Percentiles rank a stretch among this genome's conserved stretches.
Evolutionary conservation across 2,329 filamentous ascomycete genomes (phyloP).

Genomic region (Alternaria sp.): DNA sequence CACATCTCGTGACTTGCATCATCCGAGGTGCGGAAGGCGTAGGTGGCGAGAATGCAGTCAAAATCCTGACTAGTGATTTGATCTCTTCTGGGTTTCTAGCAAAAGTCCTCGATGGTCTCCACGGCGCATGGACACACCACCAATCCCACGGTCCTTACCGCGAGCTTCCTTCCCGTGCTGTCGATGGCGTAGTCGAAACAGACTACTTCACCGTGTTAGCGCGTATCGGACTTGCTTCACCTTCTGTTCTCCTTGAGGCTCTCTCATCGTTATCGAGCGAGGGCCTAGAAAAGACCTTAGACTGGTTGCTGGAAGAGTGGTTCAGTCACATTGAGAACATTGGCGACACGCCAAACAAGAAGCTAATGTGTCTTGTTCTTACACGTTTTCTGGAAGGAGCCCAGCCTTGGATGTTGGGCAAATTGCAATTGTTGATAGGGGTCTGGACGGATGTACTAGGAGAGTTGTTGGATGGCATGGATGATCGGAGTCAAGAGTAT

Average conservation of each 20-base stretch:
- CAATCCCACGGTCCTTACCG: conserved; percentile 79
- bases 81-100: conserved; percentile 67
- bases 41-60: conserved; percentile 61
- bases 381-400: conserved; percentile 74
- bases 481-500: conserved; percentile 54
- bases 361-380: conserved; percentile 76
- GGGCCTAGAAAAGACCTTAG: conserved; percentile 46
- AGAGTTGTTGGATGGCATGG: conserved; percentile 70
- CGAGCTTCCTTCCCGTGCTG: conserved; percentile 69
- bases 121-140: conserved; percentile 62
- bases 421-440: conserved; percentile 75
- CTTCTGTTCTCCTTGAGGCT: conserved; percentile 69
- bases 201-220: conserved; percentile 87
- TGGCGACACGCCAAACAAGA: conserved; percentile 70
- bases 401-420: conserved; percentile 64
- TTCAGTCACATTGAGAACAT: conserved; percentile 74
- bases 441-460: conserved; percentile 77
- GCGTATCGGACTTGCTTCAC: conserved; percentile 77
- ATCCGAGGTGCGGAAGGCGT: conserved; percentile 62
- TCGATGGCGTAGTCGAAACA: conserved; percentile 79
- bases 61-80: conserved; percentile 62
- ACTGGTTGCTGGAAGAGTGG: conserved; percentile 66
- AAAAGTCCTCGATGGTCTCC: conserved; percentile 59
- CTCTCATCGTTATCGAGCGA: conserved; percentile 51
- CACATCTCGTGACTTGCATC: conserved; percentile 57